These are phyloP conservation scores for Graphiopsis chlorocephala DNA, from an alignment of 2,329 filamentous ascomycete species.

Conservation along the genomic window DNA sequence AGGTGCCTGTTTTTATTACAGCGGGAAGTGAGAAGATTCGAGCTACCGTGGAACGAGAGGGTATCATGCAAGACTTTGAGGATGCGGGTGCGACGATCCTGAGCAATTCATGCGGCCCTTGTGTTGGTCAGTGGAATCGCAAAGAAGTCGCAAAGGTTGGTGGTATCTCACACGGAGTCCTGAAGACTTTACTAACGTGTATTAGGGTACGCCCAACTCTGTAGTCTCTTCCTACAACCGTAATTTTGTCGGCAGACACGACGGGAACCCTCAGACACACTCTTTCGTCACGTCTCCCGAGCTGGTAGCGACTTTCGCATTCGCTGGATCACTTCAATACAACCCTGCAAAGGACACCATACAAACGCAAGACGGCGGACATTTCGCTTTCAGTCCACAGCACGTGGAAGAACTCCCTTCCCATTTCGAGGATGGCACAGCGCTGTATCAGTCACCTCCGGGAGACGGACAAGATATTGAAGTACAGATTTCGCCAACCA, in stretches of 20 bases:
- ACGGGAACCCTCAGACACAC: conserved; percentile 91
- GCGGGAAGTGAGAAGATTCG: conserved; percentile 96
- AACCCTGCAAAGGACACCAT: conserved; percentile 90
- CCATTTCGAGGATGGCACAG: conserved; percentile 79
- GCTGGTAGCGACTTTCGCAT: conserved; percentile 78
- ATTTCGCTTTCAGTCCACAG: conserved; percentile 81
- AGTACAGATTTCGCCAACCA: conserved; percentile 82
- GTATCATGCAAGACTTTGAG: conserved; percentile 78
- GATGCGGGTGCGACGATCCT: conserved; percentile 93
- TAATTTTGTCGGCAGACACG: conserved; percentile 98
- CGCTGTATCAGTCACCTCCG: conserved; percentile 96
- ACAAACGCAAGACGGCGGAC: conserved; percentile 92
- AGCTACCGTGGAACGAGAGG: conserved; percentile 70
- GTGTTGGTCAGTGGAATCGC: conserved; percentile 59
- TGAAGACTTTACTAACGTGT: conserved; percentile 48
- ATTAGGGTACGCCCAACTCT: conserved; percentile 94
- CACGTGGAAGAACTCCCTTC: conserved; percentile 75
- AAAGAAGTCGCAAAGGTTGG: conserved; percentile 69
- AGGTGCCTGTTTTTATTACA: conserved; percentile 89
- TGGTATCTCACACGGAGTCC: conserved; percentile 6
- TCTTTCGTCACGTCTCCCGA: conserved; percentile 91
- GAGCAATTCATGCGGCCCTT: conserved; percentile 88
- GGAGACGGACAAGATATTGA: conserved; percentile 67
- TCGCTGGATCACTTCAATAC: conserved; percentile 83
- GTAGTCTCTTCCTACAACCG: conserved; percentile 99